phyloP scores from a whole-genome alignment of 176 grass and related monocot genomes.

The Areca catechu region DNA sequence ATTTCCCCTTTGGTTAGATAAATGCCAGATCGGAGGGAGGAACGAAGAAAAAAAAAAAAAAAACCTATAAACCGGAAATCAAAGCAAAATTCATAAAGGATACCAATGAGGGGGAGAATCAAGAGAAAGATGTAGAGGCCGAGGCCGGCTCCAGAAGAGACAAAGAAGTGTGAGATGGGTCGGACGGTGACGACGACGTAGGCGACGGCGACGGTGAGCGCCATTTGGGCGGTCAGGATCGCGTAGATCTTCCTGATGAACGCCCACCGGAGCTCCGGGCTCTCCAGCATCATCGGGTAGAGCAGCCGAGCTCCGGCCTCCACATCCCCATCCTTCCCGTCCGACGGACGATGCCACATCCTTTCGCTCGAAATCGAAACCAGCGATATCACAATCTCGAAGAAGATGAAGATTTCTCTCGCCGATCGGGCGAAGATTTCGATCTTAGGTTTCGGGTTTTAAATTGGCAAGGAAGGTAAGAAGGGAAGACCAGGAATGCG shows the following conservation, averaged over 20 bases:
- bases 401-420: too few relatives aligned
- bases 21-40: too few relatives aligned
- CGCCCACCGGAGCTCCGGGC: conserved; percentile 71
- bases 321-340: conserved; percentile 22
- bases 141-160: conserved; percentile 50
- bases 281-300: conserved; percentile 53
- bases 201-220: conserved; percentile 57
- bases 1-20: too few relatives aligned
- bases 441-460: too few relatives aligned
- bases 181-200: conserved; percentile 60
- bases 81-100: too few relatives aligned
- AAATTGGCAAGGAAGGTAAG: too few relatives aligned
- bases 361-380: too few relatives aligned
- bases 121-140: conserved; percentile 63
- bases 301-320: background rate
- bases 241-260: conserved; percentile 89
- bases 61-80: too few relatives aligned
- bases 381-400: too few relatives aligned
- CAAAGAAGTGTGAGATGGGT: conserved; percentile 67
- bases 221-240: conserved; percentile 63
- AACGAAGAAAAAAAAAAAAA: too few relatives aligned
- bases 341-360: conserved; percentile 20
- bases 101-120: conserved; percentile 57
- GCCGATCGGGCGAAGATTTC: too few relatives aligned
- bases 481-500: too few relatives aligned